phyloP scores from a whole-genome alignment of 305 asterid genomes.

The Fraxinus greggii region DNA sequence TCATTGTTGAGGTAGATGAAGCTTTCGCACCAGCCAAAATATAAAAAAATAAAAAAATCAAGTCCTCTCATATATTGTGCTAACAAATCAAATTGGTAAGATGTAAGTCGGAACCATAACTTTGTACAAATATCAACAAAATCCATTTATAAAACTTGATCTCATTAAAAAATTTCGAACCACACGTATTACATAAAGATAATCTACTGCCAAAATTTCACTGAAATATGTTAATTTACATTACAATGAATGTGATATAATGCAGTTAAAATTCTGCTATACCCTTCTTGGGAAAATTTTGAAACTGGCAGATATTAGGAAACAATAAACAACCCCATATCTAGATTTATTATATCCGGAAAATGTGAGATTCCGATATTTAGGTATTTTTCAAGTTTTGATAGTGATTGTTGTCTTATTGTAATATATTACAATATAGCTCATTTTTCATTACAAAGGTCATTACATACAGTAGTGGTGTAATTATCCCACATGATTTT shows the following conservation, averaged over 20 bases:
- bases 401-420: neutral
- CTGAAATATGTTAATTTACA: neutral
- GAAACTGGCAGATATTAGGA: neutral
- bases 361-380: neutral
- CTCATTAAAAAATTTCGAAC: neutral
- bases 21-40: neutral
- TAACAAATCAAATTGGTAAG: neutral
- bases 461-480: neutral
- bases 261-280: neutral
- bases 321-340: neutral
- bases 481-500: neutral
- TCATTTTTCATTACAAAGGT: neutral
- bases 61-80: neutral
- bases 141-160: neutral
- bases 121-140: conserved; percentile 10
- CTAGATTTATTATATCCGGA: neutral
- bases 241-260: neutral
- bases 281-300: neutral
- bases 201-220: neutral
- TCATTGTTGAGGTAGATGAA: neutral
- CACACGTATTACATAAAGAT: neutral
- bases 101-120: conserved; percentile 4
- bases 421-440: neutral
- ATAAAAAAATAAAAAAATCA: neutral
- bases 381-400: no score